Evolutionary conservation across 108 stramenopile species (phyloP), one percentile per base, ranked within the genome.

Genomic region (Chaetoceros muelleri): DNA sequence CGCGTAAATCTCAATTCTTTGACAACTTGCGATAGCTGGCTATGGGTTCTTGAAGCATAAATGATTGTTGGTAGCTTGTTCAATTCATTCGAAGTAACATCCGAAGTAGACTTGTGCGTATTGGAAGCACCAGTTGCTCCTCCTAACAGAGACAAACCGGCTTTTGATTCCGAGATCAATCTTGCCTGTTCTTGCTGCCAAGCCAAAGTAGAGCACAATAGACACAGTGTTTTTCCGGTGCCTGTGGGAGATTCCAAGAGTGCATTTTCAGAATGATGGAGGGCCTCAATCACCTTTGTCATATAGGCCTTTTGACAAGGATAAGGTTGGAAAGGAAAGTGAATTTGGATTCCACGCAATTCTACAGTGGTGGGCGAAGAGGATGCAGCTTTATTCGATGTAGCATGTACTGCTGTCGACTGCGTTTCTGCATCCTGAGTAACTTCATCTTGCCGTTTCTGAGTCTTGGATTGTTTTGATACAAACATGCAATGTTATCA

Each of bases 21-120:
- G 28, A 96, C 88, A 23, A 99, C 99, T 74, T 99, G 97, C 3
- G 81, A 81, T 18, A 99, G 66, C 64, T 99, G 99, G 1, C 87
- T 87, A 68, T 99, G 99, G 0, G 99, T 99, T 5, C 99, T 75
- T 22, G 94, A 89, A 48, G 97, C 95, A 64, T 99, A 99, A 52
- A 99, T 85, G 30, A 99, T 95, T 21, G 76, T 84, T 0, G 89
- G 87, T 24, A n/a, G n/a, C n/a, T n/a, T n/a, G n/a, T n/a, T n/a
- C n/a, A n/a, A n/a, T n/a, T n/a, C n/a, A n/a, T n/a, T n/a, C n/a
- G n/a, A n/a, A n/a, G n/a, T n/a, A n/a, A n/a, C n/a, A n/a, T n/a
- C n/a, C n/a, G n/a, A n/a, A 21, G 34, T 24, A 53, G 18, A 26
- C 56, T 16, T 18, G 50, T 18, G 27, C 22, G 24, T 20, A 25